A percentile compares a stretch with the other conserved stretches of the same genome.
These are phyloP conservation scores for Mycena haematopus DNA, from an alignment of 768 basidiomycete genomes.

Conservation along the genomic window DNA sequence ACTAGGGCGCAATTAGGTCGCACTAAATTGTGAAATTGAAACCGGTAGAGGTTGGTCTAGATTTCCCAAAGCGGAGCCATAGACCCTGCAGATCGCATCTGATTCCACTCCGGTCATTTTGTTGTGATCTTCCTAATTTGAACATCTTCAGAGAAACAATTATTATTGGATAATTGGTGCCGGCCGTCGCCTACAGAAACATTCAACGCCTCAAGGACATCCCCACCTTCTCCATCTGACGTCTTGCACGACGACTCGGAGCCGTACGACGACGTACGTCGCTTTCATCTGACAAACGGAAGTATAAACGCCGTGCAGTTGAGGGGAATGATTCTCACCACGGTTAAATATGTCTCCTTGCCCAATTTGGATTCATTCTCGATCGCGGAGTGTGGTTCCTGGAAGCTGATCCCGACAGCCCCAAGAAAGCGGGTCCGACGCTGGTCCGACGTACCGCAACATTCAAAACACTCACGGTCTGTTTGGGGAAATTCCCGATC, in stretches of 20 bases:
- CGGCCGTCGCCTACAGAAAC: constrained; percentile 32
- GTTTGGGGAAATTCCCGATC: background rate
- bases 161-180: constrained; percentile 35
- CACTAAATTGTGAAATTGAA: constrained; percentile 18
- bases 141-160: constrained; percentile 7
- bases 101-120: constrained; percentile 25
- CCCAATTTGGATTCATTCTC: constrained; percentile 7
- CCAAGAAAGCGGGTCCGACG: constrained; percentile 42
- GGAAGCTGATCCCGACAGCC: constrained; percentile 15
- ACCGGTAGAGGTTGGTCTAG: constrained; percentile 39
- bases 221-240: background rate
- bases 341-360: constrained; percentile 16
- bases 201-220: constrained; percentile 14
- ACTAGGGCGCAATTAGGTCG: constrained; percentile 9
- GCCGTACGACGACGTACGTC: background rate
- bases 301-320: constrained; percentile 2
- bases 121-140: constrained; percentile 28
- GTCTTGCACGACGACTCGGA: background rate
- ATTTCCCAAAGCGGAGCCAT: constrained; percentile 38
- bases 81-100: constrained; percentile 48
- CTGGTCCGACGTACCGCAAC: constrained; percentile 41
- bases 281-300: background rate
- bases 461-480: background rate
- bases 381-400: constrained; percentile 14
- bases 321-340: constrained; percentile 10